Conservation (phyloP, 108 stramenopile species). For the Mediolabrus comicus region DNA sequence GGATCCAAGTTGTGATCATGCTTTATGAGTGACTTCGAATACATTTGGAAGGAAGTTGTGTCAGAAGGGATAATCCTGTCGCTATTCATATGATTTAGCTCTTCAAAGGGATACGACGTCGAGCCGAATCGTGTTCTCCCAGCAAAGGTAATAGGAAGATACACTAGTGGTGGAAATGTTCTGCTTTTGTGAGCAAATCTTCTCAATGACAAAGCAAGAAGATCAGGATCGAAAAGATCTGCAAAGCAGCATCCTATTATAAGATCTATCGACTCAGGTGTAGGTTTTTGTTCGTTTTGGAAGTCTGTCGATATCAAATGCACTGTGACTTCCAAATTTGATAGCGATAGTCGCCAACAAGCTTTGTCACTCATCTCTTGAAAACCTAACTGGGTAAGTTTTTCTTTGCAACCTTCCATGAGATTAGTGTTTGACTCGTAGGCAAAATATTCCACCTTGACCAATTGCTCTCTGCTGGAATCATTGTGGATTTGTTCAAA, state of each 20-base stretch:
- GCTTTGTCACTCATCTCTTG: conserved; percentile 6
- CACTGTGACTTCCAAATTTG: conserved; percentile 43
- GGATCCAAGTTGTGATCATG: conserved; percentile 86
- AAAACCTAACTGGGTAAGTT: conserved; percentile 60
- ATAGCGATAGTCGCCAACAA: neutral
- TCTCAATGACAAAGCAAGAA: conserved; percentile 49
- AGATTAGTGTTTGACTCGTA: conserved; percentile 76
- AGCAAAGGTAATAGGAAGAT: conserved; percentile 91
- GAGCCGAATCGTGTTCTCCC: conserved; percentile 70
- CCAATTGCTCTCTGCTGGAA: conserved; percentile 9
- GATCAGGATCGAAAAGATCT: conserved; percentile 78
- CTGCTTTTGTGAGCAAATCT: conserved; percentile 31
- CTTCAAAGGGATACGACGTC: conserved; percentile 37
- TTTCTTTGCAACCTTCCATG: conserved; percentile 43
- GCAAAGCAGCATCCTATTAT: conserved; percentile 90
- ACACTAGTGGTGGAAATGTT: conserved; percentile 53
- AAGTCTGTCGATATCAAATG: conserved; percentile 62
- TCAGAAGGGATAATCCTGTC: conserved; percentile 67
- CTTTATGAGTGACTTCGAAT: conserved; percentile 65
- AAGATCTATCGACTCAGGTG: conserved; percentile 50
- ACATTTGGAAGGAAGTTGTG: conserved; percentile 67
- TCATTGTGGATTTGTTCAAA: conserved; percentile 21
- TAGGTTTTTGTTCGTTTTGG: conserved; percentile 27
- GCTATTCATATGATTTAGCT: neutral
- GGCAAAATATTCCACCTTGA: conserved; percentile 63